phyloP scores from a whole-genome alignment of 148 eudicot genomes.

The Bassia scoparia region DNA sequence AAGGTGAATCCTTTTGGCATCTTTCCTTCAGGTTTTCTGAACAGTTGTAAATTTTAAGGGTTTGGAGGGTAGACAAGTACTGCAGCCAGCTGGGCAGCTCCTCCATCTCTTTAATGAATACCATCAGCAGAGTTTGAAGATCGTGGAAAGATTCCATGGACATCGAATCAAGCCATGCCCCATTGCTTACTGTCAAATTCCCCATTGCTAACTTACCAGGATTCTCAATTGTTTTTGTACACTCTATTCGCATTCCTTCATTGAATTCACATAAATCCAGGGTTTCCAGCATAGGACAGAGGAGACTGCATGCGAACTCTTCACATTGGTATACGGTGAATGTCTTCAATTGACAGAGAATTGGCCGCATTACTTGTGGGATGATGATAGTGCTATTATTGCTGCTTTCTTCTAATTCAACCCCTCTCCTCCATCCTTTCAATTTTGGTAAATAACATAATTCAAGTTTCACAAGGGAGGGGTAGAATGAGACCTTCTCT shows the following conservation, averaged over 20 bases:
- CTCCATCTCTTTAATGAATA: neutral
- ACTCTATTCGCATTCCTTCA: no score
- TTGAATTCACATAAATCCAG: no score
- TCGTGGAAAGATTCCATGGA: neutral
- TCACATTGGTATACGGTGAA: neutral
- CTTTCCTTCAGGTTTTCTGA: conserved; percentile 2
- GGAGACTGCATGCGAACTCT: neutral
- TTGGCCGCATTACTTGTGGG: neutral
- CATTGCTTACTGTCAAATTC: neutral
- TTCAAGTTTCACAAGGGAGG: no score
- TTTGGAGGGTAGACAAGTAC: neutral
- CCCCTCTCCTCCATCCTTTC: no score
- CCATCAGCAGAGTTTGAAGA: neutral
- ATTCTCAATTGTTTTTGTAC: no score
- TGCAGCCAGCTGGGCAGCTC: conserved; percentile 4
- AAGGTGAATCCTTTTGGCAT: neutral
- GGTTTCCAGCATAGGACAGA: conserved; percentile 3
- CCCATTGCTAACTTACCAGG: no score
- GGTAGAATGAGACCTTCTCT: no score
- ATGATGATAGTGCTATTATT: neutral
- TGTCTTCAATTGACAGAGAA: neutral
- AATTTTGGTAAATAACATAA: no score
- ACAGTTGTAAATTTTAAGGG: neutral
- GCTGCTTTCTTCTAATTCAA: no score
- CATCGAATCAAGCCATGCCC: neutral